phyloP scores from a whole-genome alignment of 345 rosid species.

The Linum tenue region DNA sequence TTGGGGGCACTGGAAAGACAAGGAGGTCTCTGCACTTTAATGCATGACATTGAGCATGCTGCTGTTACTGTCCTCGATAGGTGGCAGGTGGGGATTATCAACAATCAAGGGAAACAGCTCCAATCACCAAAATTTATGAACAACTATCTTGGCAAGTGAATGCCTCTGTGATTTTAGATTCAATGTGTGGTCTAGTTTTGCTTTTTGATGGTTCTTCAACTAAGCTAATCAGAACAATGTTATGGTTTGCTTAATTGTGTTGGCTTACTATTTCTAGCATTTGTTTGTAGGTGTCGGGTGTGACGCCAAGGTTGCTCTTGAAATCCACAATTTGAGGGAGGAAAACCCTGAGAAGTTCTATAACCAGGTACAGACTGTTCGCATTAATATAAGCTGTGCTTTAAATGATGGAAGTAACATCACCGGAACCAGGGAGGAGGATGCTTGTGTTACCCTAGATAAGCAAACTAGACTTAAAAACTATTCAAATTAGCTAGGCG shows the following conservation, averaged over 20 bases:
- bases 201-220: neutral
- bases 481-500: no score
- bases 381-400: constrained; percentile 2
- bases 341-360: constrained; percentile 80
- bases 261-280: neutral
- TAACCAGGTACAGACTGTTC: constrained; percentile 45
- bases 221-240: neutral
- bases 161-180: neutral
- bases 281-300: constrained; percentile 60
- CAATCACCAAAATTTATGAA: constrained; percentile 67
- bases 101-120: constrained; percentile 56
- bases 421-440: neutral
- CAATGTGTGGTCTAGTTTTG: neutral
- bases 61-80: constrained; percentile 88
- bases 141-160: constrained; percentile 69
- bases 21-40: constrained; percentile 68
- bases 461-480: no score
- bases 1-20: constrained; percentile 74
- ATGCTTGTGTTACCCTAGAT: no score
- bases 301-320: constrained; percentile 90
- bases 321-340: constrained; percentile 73
- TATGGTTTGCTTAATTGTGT: neutral
- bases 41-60: constrained; percentile 67
- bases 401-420: neutral
- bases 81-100: constrained; percentile 62